Evolutionary conservation across 1,284 basidiomycete species (phyloP), one percentile per base, ranked within the genome.

Genomic region (Quambalaria eucalypti): DNA sequence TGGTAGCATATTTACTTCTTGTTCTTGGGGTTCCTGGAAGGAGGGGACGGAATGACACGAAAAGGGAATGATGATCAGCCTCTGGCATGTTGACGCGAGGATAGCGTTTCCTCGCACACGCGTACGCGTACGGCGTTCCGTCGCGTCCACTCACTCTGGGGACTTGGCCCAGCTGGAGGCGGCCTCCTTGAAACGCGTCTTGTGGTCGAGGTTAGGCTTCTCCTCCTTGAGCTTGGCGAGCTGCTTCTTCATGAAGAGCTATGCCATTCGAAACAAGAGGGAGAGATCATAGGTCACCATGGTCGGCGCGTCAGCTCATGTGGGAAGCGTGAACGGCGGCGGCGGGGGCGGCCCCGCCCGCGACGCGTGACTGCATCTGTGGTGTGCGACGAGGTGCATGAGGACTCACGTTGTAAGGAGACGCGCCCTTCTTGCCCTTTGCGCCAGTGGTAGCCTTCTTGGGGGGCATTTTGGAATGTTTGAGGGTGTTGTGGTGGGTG

Each of bases 201-300:
- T 46, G 42, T 46, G 42, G 42, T 26, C 25, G 21, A 46, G 25
- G 42, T 38, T 26, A 29, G 40, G 33, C 4, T 48, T n/a, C 28
- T 14, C 31, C 3, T 51, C 33, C 14, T 52, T 50, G 6, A 55
- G 52, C 28, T 56, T 51, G 10, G 51, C 58, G 21, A 59, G 42
- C 26, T 60, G 57, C 0, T 38, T 54, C 28, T 59, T 31, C 42
- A 46, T 46, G 42, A 19, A 46, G 3, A 46, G 42, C 42, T 46
- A 26, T n/a, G n/a, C n/a, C 31, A 16, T 33, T 8, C 31, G 31
- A 16, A 8, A 16, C 31, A 16, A 33, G 8, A 33, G 31, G 31
- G 16, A 33, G 9, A 16, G 8, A 16, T 8, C 8, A 33, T 8
- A 33, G 8, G 31, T 8, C 9, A 33, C 31, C 9, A 16, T 33